These are phyloP conservation scores for Paramecium bursaria DNA, from an alignment of 73 alveolate genomes.

Conservation along the genomic window DNA sequence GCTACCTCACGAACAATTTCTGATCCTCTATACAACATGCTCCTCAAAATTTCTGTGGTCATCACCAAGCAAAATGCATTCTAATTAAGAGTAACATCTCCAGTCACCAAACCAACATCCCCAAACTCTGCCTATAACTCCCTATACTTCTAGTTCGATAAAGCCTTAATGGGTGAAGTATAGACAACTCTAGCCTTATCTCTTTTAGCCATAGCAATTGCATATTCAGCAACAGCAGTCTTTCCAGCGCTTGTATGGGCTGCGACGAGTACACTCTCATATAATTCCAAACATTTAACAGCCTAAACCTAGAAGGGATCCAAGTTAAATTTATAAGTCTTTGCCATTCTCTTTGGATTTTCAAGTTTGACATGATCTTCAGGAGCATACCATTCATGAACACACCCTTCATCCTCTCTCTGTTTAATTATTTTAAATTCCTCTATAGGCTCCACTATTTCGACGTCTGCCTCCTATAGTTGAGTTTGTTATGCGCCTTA, in stretches of 20 bases:
- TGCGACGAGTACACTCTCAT: conserved; percentile 99
- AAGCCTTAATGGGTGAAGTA: conserved; percentile 99
- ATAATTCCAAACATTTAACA: conserved; percentile 90
- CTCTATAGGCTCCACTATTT: conserved; percentile 10
- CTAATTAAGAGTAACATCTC: conserved; percentile 99
- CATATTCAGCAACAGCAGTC: conserved; percentile 99
- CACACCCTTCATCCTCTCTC: conserved; percentile 44
- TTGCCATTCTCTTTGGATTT: conserved; percentile 77
- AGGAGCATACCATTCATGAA: conserved; percentile 57
- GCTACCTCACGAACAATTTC: conserved; percentile 99
- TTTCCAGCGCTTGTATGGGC: conserved; percentile 99
- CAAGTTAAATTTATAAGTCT: conserved; percentile 86
- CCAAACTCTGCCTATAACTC: conserved; percentile 97
- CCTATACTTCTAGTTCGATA: conserved; percentile 98
- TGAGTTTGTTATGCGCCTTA: background rate
- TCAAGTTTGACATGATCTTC: background rate
- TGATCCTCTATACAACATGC: conserved; percentile 99
- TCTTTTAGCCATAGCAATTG: conserved; percentile 98
- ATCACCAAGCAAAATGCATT: conserved; percentile 98
- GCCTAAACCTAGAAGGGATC: conserved; percentile 98
- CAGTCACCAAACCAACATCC: conserved; percentile 99
- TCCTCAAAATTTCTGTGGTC: conserved; percentile 99
- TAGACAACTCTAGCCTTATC: conserved; percentile 97
- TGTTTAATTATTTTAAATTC: background rate
- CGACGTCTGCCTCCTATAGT: background rate